Conservation (phyloP, 1,284 basidiomycete species). For the Ganoderma sinense region DNA sequence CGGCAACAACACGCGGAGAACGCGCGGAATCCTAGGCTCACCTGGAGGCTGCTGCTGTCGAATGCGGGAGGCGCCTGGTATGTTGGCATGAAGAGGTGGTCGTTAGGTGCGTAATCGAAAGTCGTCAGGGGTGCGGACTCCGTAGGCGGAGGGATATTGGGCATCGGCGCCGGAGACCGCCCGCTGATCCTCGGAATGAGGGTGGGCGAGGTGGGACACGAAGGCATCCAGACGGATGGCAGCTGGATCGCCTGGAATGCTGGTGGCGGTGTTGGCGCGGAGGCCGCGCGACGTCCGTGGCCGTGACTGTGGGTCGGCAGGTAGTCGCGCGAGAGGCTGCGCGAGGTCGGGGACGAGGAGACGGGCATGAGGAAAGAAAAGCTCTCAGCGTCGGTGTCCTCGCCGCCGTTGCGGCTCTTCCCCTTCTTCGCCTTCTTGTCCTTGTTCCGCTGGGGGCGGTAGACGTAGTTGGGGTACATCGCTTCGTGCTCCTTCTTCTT, state of each 20-base stretch:
- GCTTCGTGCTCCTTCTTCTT: conserved; percentile 66
- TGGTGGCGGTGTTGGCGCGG: conserved; percentile 47
- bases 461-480: conserved; percentile 78
- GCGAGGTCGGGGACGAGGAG: conserved; percentile 39
- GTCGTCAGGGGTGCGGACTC: conserved; percentile 49
- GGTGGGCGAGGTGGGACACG: conserved; percentile 71
- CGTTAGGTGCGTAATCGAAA: conserved; percentile 41
- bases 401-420: conserved; percentile 52
- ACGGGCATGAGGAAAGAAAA: conserved; percentile 66
- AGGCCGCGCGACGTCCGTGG: conserved; percentile 40
- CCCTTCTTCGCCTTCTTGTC: conserved; percentile 57
- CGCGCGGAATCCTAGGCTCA: conserved; percentile 23
- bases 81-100: conserved; percentile 41
- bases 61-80: conserved; percentile 48
- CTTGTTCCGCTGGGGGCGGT: conserved; percentile 74
- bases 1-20: conserved; percentile 24
- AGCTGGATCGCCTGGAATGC: conserved; percentile 64
- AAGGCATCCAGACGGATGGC: conserved; percentile 69
- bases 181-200: conserved; percentile 64
- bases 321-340: conserved; percentile 38
- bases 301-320: conserved; percentile 24
- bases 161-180: conserved; percentile 53
- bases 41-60: conserved; percentile 41
- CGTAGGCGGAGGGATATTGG: conserved; percentile 48
- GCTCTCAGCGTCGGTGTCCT: conserved; percentile 55